phyloP scores from a whole-genome alignment of 306 rosid species.

The Aeschynomene evenia region DNA sequence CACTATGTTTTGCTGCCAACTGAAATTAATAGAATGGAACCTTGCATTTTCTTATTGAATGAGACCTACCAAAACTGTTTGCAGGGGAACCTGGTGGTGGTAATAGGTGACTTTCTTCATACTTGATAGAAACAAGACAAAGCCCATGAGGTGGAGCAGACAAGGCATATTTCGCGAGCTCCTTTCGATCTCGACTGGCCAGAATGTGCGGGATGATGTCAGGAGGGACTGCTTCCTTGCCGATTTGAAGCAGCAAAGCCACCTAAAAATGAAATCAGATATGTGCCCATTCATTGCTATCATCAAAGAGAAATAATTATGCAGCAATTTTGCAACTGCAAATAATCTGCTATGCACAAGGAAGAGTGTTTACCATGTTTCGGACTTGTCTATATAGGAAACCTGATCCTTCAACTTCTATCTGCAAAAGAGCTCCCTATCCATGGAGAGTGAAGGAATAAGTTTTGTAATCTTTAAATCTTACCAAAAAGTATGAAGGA shows the following conservation, averaged over 20 bases:
- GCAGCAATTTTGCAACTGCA: background rate
- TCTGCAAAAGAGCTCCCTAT: slow-evolving; percentile 45
- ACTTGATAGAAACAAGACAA: slow-evolving; percentile 66
- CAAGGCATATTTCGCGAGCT: slow-evolving; percentile 76
- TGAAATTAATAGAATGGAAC: slow-evolving; percentile 56
- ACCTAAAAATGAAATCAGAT: slow-evolving; percentile 48
- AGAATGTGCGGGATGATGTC: slow-evolving; percentile 64
- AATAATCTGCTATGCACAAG: background rate
- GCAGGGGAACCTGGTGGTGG: slow-evolving; percentile 65
- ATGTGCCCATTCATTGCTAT: background rate
- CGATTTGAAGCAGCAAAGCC: slow-evolving; percentile 80
- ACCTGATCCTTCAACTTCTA: slow-evolving; percentile 93
- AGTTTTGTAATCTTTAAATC: slow-evolving; percentile 7
- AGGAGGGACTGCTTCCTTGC: slow-evolving; percentile 84
- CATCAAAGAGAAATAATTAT: background rate
- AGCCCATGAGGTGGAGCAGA: slow-evolving; percentile 83
- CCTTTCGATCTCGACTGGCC: slow-evolving; percentile 74
- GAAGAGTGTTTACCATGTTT: slow-evolving; percentile 66
- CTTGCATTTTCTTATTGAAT: slow-evolving; percentile 72
- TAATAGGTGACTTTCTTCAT: slow-evolving; percentile 64
- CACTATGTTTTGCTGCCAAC: slow-evolving; percentile 12
- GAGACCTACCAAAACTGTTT: slow-evolving; percentile 76
- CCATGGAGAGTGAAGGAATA: slow-evolving; percentile 15
- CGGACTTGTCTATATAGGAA: slow-evolving; percentile 93
- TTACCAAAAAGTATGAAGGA: background rate